phyloP scores from a whole-genome alignment of 371 early-diverging fungal species.

The Apophysomyces ossiformis region DNA sequence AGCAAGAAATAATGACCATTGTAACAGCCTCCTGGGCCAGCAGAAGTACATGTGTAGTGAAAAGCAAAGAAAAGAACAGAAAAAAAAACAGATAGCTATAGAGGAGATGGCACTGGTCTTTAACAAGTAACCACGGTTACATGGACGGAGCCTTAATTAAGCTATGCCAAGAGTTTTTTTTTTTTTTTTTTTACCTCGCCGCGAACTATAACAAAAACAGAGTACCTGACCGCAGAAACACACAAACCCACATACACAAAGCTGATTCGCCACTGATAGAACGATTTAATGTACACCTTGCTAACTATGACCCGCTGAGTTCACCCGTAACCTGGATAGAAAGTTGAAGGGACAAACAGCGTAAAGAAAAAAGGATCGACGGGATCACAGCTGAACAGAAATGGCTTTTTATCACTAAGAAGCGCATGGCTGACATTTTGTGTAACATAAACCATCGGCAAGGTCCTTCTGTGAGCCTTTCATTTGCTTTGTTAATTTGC shows the following conservation, averaged over 20 bases:
- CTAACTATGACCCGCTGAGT: too few species aligned
- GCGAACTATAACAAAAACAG: not conserved
- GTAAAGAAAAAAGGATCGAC: not conserved
- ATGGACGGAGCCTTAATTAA: constrained; percentile 18
- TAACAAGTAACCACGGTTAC: constrained; percentile 10
- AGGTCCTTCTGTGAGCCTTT: too few species aligned
- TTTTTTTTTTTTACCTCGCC: constrained; percentile 7
- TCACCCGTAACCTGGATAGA: too few species aligned
- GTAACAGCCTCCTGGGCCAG: not conserved
- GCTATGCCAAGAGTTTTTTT: constrained; percentile 21
- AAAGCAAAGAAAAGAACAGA: not conserved
- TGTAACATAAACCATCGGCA: constrained; percentile 1
- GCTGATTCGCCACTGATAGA: too few species aligned
- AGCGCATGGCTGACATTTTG: constrained; percentile 2
- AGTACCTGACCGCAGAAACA: not conserved
- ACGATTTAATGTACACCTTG: too few species aligned
- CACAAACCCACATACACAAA: not conserved
- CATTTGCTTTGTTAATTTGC: too few species aligned
- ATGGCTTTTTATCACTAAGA: constrained; percentile 1
- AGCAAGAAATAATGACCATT: not conserved
- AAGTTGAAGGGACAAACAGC: not conserved
- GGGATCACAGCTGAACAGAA: not conserved
- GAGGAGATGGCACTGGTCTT: constrained; percentile 11
- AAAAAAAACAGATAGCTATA: not conserved
- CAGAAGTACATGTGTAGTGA: not conserved